Evolutionary conservation across 2,329 filamentous ascomycete genomes (phyloP), one percentile per base, ranked within the genome.

Genomic region (Fusarium veterinarium): DNA sequence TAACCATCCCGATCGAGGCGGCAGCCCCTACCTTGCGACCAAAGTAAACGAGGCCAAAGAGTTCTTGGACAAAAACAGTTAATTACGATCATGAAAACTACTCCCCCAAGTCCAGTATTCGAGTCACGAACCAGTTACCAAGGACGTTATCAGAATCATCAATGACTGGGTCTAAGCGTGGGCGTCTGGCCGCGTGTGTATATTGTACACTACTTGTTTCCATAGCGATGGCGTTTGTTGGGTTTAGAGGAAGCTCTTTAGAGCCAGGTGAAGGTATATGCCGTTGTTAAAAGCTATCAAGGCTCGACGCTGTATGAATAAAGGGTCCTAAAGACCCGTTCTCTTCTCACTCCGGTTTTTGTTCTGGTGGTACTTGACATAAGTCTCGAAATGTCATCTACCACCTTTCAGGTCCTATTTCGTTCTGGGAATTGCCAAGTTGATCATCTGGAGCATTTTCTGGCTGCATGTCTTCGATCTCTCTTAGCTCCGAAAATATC

Each of bases 1-100:
- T 74, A 99, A 99, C 87, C 96, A 99, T 83, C 96, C 96, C 72
- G 96, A 99, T 87, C 93, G 96, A 80, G 96, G 96, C 74, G 96
- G 96, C 42, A 98, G 95, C 80, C 96, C 96, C 12, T 99, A 98
- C 81, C 86, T 99, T 48, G 96, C 96, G 19, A 98, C 95, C 60
- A 99, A 99, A 84, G 93, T 99, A 81, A 99, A 99, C 84, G 96
- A 99, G 83, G 96, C 96, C 42, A 99, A 99, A 84, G 95, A 98
- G 81, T 90, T 98, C 72, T 81, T 99, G 75, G 96, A 99, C 81
- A 98, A 97, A 59, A 76, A 75, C 25, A 55, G 68, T 30, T 80
- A 69, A 37, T 37, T n/a, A 65, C 25, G 41, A 68, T 45, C 20
- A 53, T 53, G 35, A 75, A 63, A 67, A 67, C 42, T 40, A 56